Evolutionary conservation across 331 rosid species (phyloP), one percentile per base, ranked within the genome.

Genomic region (Saraca asoca): DNA sequence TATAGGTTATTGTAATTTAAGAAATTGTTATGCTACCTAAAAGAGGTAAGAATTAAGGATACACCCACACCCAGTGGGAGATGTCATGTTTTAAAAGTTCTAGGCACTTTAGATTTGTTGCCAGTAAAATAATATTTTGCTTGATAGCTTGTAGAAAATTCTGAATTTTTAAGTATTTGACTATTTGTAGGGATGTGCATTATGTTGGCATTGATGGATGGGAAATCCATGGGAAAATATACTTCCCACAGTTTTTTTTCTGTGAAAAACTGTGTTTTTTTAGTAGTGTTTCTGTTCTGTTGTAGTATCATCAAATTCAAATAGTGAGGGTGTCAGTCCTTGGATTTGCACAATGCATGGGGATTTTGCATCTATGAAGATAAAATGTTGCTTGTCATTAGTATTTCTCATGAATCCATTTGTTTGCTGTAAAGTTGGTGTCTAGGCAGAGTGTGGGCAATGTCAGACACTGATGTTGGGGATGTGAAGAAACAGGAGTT

Each of bases 381-480:
- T 70, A 24, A 20, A 12, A 49, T 58, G 17, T 60, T 49, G 0
- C 12, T 60, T 44, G 7, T 24, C 42, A 35, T 64, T 35, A 24
- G 77, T 62, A 18, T 62, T 14, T 43, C 49, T 63, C 20, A 46
- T 71, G 5, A 59, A 39, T 31, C 59, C 58, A 66, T 35, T 78
- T 71, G 54, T 45, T 73, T 14, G 12, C 64, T 53, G 70, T 61
- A 18, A 60, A n/a, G n/a, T 70, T 69, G 66, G 46, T 55, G 16
- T 39, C 52, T 29, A 67, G 50, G 68, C 62, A 66, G 69, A 48
- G 57, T 64, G 71, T 55, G 52, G 62, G 77, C 73, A 79, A 90
- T 90, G 98, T 80, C 96, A 12, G 83, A 68, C 29, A 64, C 70
- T 54, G 71, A 72, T 68, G 66, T 17, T 53, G 87, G 79, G 57